Conservation (phyloP, 805 yeast species). For the Candida caryicola region DNA sequence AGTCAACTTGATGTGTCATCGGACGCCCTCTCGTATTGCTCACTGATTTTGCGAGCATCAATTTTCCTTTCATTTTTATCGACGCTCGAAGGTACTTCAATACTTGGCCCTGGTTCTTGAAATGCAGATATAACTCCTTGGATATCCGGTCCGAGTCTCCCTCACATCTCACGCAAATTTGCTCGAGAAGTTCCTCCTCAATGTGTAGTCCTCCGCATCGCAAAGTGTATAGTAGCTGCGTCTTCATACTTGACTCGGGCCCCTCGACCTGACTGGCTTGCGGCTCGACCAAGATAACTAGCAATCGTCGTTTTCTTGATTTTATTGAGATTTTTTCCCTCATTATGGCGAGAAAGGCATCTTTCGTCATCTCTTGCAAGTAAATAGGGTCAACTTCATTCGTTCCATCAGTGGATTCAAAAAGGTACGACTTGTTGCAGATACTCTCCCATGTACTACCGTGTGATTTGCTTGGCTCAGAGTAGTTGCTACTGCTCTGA, state of each 20-base stretch:
- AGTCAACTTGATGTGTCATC: no score
- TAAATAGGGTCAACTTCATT: conserved; percentile 32
- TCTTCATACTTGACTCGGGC: conserved; percentile 1
- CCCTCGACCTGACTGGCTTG: conserved; percentile 8
- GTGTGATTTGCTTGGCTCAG: conserved; percentile 33
- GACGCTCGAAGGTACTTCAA: neutral
- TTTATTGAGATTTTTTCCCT: conserved; percentile 11
- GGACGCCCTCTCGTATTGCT: neutral
- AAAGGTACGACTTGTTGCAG: conserved; percentile 39
- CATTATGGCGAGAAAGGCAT: conserved; percentile 11
- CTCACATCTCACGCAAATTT: neutral
- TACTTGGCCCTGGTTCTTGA: neutral
- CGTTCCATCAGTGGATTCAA: conserved; percentile 28
- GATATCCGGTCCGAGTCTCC: neutral
- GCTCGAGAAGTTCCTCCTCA: neutral
- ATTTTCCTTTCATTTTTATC: neutral
- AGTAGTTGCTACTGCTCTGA: conserved; percentile 25
- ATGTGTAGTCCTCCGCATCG: neutral
- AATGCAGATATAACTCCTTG: neutral
- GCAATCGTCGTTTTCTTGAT: conserved; percentile 12
- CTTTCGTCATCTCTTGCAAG: conserved; percentile 29
- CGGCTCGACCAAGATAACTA: conserved; percentile 12
- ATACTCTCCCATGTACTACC: conserved; percentile 51
- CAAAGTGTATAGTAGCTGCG: neutral
- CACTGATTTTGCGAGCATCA: neutral